Evolutionary conservation across 78 protist genomes (phyloP), one percentile per base, ranked within the genome.

Genomic region (Paulinella micropora): DNA sequence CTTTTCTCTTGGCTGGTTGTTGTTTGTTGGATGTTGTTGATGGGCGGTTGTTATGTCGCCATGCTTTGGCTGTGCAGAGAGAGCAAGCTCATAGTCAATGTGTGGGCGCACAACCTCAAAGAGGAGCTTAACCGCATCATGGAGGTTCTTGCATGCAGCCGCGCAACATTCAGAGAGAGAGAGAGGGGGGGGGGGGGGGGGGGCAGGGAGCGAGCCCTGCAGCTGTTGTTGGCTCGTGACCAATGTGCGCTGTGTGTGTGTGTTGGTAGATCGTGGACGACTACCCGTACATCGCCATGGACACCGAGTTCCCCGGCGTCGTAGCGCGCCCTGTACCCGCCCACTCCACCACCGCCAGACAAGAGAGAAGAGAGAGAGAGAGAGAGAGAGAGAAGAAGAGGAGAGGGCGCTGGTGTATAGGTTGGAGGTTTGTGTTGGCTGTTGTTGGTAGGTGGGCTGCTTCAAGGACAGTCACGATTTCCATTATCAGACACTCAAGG

Each of bases 291-390:
- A 90, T 97, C 35, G 95, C 99, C 29, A 96, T 97, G 97, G 98
- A 97, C 92, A 97, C 99, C 32, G 98, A 97, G 86, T 97, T 97
- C 84, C 99, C 99, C 2, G 99, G 99, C 15, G 92, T 94, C 36
- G 97, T 95, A 15, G 96, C 96, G 9, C 26, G 94, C 90, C 99
- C 98, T 0, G 89, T 92, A n/a, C n/a, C n/a, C n/a, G n/a, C n/a
- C n/a, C n/a, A n/a, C n/a, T n/a, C n/a, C 96, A 97, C 87, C 34
- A 35, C 90, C 39, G 69, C 94, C n/a, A 4, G 96, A 95, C 79
- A 6, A 41, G 69, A 41, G 69, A 3, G 6, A 3, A 15, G 69
- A 41, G 6, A 41, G 69, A 41, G 3, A 15, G 69, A 15, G 69
- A 3, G 69, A 6, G 3, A 6, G 69, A 41, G 3, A 6, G 69